Conservation (phyloP, 345 rosid species). For the Populus ilicifolia region DNA sequence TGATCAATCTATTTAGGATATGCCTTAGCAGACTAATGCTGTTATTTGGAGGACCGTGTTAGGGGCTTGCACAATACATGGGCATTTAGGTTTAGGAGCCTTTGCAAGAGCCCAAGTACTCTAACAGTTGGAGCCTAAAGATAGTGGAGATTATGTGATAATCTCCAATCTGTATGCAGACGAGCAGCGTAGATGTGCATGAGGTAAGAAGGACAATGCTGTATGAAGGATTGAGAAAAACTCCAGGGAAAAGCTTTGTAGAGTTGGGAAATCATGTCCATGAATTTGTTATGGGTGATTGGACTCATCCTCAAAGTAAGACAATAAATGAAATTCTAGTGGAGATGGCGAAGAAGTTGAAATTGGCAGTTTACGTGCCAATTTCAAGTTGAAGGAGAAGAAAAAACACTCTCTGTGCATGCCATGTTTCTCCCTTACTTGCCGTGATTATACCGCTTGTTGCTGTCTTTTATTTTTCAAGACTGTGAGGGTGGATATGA, state of each 20-base stretch:
- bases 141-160: constrained; percentile 78
- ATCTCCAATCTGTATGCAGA: constrained; percentile 80
- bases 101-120: constrained; percentile 45
- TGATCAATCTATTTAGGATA: constrained; percentile 38
- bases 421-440: too few species aligned
- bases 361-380: constrained; percentile 58
- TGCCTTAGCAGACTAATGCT: constrained; percentile 67
- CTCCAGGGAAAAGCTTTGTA: constrained; percentile 66
- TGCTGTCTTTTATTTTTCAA: too few species aligned
- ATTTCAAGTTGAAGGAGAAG: too few species aligned
- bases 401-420: too few species aligned
- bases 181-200: constrained; percentile 63
- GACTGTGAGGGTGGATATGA: too few species aligned
- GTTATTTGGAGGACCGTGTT: constrained; percentile 79
- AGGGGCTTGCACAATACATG: constrained; percentile 64
- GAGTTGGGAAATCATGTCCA: constrained; percentile 65
- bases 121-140: constrained; percentile 53
- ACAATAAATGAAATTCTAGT: constrained; percentile 48
- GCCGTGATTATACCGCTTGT: too few species aligned
- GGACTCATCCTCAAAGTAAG: constrained; percentile 53
- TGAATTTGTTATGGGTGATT: constrained; percentile 70
- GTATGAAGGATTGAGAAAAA: constrained; percentile 55
- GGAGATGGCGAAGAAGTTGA: constrained; percentile 56
- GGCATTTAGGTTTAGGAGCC: constrained; percentile 60
- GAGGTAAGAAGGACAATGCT: constrained; percentile 58